Evolutionary conservation across 208 protist genomes (phyloP).

Genomic region (Trypanosoma congolense): DNA sequence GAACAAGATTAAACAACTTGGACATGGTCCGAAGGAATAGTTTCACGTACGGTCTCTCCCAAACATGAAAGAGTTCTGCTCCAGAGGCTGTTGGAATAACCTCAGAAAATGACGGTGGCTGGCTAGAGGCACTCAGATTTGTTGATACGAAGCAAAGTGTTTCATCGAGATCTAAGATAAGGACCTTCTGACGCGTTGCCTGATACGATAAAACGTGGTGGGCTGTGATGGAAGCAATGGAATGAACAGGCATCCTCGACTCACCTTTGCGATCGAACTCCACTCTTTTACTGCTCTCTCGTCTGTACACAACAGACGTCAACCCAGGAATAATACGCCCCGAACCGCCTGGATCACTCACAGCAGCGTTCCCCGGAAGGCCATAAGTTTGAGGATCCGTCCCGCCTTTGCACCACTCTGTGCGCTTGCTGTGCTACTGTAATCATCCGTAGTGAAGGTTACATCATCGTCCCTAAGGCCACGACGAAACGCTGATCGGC

Average conservation of each 20-base stretch:
- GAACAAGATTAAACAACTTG: constrained; percentile 78
- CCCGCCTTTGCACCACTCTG: not conserved
- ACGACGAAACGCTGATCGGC: constrained; percentile 8
- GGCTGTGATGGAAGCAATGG: constrained; percentile 71
- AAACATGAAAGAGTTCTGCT: constrained; percentile 83
- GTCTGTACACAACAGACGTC: constrained; percentile 61
- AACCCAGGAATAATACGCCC: not conserved
- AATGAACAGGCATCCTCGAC: constrained; percentile 28
- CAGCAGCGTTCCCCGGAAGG: not conserved
- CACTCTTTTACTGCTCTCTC: constrained; percentile 56
- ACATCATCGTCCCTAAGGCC: constrained; percentile 6
- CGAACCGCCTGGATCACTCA: not conserved
- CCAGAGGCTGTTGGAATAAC: constrained; percentile 77
- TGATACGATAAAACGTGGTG: constrained; percentile 85
- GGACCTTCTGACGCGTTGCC: constrained; percentile 82
- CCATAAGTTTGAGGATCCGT: not conserved
- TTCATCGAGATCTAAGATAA: constrained; percentile 88
- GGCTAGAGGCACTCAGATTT: constrained; percentile 44
- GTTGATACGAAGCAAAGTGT: constrained; percentile 86
- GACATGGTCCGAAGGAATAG: constrained; percentile 68
- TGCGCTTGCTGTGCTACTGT: constrained; percentile 68
- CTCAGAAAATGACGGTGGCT: constrained; percentile 80
- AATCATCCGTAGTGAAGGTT: constrained; percentile 48
- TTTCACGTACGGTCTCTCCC: constrained; percentile 67
- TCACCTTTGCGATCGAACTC: constrained; percentile 33